These are phyloP conservation scores for Lineolata rhizophorae DNA, from an alignment of 495 filamentous ascomycete species.

Conservation along the genomic window DNA sequence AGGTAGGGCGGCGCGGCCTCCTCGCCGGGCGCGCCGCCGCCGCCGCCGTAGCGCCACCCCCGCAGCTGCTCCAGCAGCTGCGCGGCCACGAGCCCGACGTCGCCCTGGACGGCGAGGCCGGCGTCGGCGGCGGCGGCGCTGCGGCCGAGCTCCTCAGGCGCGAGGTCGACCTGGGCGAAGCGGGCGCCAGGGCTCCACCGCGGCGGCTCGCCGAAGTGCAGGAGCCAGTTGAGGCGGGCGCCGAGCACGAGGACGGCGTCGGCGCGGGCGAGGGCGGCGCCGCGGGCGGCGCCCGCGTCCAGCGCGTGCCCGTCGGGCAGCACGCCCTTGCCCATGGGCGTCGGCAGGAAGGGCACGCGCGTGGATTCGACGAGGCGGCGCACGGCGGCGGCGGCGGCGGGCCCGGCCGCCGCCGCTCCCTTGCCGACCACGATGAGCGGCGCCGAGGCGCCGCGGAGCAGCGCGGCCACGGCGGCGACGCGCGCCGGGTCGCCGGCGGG, in stretches of 20 bases:
- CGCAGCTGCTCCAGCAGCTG: constrained; percentile 23
- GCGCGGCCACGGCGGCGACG: constrained; percentile 23
- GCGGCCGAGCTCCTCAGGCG: constrained; percentile 31
- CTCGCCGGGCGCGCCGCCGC: no score
- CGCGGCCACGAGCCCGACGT: constrained; percentile 27
- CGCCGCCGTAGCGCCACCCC: constrained; percentile 21
- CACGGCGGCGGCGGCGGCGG: constrained; percentile 27
- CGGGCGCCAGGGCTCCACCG: constrained; percentile 31
- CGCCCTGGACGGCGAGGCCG: constrained; percentile 28
- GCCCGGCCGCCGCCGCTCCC: constrained; percentile 37
- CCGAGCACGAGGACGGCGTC: constrained; percentile 39
- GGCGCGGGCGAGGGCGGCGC: constrained; percentile 30
- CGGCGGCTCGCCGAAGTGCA: constrained; percentile 36
- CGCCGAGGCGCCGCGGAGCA: constrained; percentile 27
- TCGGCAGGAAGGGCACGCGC: constrained; percentile 36
- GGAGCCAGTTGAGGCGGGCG: constrained; percentile 41
- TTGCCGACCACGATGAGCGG: constrained; percentile 40
- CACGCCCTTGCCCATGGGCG: constrained; percentile 43
- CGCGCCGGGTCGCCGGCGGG: constrained; percentile 21
- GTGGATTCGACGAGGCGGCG: constrained; percentile 26
- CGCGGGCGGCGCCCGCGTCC: constrained; percentile 34
- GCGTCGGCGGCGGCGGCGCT: constrained; percentile 20
- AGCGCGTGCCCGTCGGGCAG: constrained; percentile 32
- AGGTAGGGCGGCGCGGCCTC: no score
- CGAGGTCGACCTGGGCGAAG: constrained; percentile 39